Conservation (phyloP, 2,329 filamentous ascomycete species). For the Ceratocystis smalleyi region DNA sequence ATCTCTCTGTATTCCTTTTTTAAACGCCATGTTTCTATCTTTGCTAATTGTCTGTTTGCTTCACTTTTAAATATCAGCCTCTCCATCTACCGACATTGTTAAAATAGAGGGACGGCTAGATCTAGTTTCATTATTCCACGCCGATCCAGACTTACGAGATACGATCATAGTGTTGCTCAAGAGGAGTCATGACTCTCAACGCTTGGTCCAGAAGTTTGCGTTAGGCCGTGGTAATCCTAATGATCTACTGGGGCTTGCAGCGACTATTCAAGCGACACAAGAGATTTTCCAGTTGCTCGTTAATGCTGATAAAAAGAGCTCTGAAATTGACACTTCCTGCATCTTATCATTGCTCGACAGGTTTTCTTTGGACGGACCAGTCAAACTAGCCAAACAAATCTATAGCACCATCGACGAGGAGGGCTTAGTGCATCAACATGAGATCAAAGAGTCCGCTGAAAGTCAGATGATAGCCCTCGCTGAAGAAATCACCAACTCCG, state of each 20-base stretch:
- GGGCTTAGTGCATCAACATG: conserved; percentile 56
- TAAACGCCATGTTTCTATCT: background rate
- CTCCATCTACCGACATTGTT: conserved; percentile 73
- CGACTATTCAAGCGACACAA: conserved; percentile 60
- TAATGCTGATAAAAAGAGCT: conserved; percentile 17
- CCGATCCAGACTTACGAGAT: conserved; percentile 52
- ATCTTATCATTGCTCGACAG: conserved; percentile 35
- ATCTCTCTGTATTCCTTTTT: conserved; percentile 14
- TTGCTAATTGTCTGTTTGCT: background rate
- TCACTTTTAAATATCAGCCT: conserved; percentile 26
- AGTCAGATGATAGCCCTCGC: conserved; percentile 58
- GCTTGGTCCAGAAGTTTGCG: conserved; percentile 85
- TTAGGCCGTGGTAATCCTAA: conserved; percentile 83
- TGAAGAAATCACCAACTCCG: conserved; percentile 51
- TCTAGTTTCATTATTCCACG: conserved; percentile 60
- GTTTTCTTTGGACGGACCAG: conserved; percentile 51
- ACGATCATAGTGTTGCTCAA: conserved; percentile 52
- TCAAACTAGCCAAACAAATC: conserved; percentile 55
- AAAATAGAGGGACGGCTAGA: conserved; percentile 69
- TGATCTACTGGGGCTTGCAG: conserved; percentile 69
- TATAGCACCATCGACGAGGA: conserved; percentile 78
- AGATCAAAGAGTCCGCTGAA: conserved; percentile 56
- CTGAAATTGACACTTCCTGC: conserved; percentile 22
- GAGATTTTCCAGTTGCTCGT: conserved; percentile 41
- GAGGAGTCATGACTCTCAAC: conserved; percentile 69